These are phyloP conservation scores for Colletotrichum sp. DNA, from an alignment of 2,329 filamentous ascomycete genomes.

Conservation along the genomic window DNA sequence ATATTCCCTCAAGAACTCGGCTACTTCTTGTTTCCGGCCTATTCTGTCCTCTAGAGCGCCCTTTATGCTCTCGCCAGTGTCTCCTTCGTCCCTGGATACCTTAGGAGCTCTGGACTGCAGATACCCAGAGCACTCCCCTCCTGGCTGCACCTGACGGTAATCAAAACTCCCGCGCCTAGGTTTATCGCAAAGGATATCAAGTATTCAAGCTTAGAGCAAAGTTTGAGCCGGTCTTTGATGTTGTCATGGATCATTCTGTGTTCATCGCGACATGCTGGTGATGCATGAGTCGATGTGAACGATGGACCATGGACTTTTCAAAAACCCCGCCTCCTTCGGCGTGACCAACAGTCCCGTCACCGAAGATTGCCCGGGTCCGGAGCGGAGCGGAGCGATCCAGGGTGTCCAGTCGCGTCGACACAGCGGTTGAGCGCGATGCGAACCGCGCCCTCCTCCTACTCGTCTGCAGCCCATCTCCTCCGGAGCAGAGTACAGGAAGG, in stretches of 20 bases:
- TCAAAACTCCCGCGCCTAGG: background rate
- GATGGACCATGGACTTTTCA: background rate
- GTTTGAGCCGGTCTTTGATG: rapidly evolving
- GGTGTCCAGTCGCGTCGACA: background rate
- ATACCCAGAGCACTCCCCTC: rapidly evolving
- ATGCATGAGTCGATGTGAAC: background rate
- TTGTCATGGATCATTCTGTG: background rate
- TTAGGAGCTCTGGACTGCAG: too few species aligned
- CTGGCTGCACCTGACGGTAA: background rate
- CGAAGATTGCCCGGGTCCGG: background rate
- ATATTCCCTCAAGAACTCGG: background rate
- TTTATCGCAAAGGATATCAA: rapidly evolving
- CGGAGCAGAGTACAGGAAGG: background rate
- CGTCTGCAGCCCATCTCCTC: background rate
- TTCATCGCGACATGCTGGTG: background rate
- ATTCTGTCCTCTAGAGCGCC: rapidly evolving
- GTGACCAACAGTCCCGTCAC: background rate
- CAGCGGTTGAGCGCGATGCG: background rate
- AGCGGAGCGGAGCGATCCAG: background rate
- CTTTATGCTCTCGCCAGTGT: too few species aligned
- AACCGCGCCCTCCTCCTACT: background rate
- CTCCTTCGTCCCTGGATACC: too few species aligned
- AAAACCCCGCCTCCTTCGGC: background rate
- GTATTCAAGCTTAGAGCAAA: background rate
- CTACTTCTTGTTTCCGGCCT: rapidly evolving